Conservation (phyloP, 331 rosid genomes). For the Cucumis variabilis region DNA sequence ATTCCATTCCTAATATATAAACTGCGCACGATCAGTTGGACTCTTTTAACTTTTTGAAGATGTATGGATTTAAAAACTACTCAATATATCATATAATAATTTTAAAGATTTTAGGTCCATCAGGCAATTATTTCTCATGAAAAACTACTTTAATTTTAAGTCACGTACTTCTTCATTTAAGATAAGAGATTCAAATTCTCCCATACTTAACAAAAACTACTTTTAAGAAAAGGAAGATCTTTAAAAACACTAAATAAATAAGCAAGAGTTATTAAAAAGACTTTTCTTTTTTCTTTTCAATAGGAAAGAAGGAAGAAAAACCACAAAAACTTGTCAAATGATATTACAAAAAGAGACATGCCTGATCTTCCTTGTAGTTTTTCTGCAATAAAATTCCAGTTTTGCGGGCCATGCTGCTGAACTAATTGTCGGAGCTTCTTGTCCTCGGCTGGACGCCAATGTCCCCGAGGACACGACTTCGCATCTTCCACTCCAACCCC, state of each 20-base stretch:
- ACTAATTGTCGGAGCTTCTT: slow-evolving; percentile 81
- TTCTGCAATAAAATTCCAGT: slow-evolving; percentile 95
- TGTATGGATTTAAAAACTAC: background rate
- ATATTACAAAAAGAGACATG: background rate
- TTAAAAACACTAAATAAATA: background rate
- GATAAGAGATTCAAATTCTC: background rate
- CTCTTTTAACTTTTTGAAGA: background rate
- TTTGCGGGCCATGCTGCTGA: slow-evolving; percentile 82
- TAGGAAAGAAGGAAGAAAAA: background rate
- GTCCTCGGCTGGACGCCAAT: slow-evolving; percentile 95
- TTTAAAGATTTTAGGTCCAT: background rate
- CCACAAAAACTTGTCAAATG: background rate
- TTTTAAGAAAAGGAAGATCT: background rate
- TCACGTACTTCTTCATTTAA: too few species aligned
- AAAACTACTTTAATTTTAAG: background rate
- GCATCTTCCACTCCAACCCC: slow-evolving; percentile 56
- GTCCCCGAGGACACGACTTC: slow-evolving; percentile 78
- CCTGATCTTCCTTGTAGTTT: slow-evolving; percentile 99
- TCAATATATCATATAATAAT: background rate
- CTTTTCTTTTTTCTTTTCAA: background rate
- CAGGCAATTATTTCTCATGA: background rate
- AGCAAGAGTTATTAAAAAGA: background rate
- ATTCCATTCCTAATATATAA: too few species aligned
- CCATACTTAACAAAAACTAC: background rate
- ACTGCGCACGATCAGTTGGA: too few species aligned